A percentile compares a stretch with the other conserved stretches of the same genome.
Conservation (phyloP, 176 grass and related monocot species). For the Zea mays region DNA sequence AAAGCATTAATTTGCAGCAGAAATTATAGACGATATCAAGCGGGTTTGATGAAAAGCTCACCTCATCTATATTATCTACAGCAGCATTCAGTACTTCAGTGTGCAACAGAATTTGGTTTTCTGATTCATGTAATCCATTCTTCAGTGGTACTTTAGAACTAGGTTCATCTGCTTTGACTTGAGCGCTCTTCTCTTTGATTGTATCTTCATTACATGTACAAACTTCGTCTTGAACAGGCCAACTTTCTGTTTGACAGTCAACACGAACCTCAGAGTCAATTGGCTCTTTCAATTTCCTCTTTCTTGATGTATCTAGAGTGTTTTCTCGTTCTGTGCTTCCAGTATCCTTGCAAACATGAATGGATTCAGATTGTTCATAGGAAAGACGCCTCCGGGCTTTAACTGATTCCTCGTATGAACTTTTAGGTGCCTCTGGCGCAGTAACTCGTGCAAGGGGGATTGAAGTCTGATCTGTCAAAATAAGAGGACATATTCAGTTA, state of each 20-base stretch:
- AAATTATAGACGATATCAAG: background rate
- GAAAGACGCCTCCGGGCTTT: conserved; percentile 41
- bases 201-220: conserved; percentile 24
- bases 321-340: conserved; percentile 35
- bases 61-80: conserved; percentile 44
- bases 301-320: conserved; percentile 18
- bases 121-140: conserved; percentile 35
- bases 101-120: conserved; percentile 11
- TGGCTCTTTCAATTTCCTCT: conserved; percentile 11
- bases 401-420: conserved; percentile 12
- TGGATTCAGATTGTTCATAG: conserved; percentile 32
- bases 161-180: conserved; percentile 17
- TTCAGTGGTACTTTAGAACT: background rate
- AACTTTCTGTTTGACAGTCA: conserved; percentile 30
- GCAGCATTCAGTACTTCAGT: conserved; percentile 30
- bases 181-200: conserved; percentile 26
- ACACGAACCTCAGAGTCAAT: conserved; percentile 24
- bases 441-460: background rate
- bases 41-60: conserved; percentile 29
- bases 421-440: conserved; percentile 24
- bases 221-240: conserved; percentile 22
- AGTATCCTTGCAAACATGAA: conserved; percentile 28
- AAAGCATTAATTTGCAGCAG: conserved; percentile 25
- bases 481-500: conserved; percentile 24
- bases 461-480: conserved; percentile 42